phyloP scores from a whole-genome alignment of 2,329 filamentous ascomycete genomes.

The Neurospora sp. region DNA sequence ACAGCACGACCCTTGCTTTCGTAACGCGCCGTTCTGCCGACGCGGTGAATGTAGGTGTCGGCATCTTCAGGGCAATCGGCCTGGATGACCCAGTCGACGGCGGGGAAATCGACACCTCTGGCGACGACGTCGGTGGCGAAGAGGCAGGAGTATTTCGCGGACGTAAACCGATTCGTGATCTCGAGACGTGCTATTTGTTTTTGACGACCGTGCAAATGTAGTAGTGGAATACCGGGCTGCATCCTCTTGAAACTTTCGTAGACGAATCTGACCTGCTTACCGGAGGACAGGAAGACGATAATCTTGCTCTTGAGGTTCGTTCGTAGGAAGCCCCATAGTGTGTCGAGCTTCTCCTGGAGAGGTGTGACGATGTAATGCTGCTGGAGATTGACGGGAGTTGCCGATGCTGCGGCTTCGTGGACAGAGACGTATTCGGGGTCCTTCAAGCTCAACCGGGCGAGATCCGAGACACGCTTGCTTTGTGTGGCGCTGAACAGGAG shows the following conservation, averaged over 20 bases:
- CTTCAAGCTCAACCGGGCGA: slow-evolving; percentile 76
- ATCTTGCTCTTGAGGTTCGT: slow-evolving; percentile 89
- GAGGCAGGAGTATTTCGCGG: slow-evolving; percentile 73
- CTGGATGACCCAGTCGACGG: slow-evolving; percentile 98
- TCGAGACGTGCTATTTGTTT: slow-evolving; percentile 84
- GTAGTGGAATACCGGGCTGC: slow-evolving; percentile 83
- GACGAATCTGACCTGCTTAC: slow-evolving; percentile 92
- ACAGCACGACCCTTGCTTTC: slow-evolving; percentile 81
- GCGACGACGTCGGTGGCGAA: slow-evolving; percentile 96
- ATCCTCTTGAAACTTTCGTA: slow-evolving; percentile 89
- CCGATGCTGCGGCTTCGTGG: slow-evolving; percentile 68
- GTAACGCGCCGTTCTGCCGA: slow-evolving; percentile 89
- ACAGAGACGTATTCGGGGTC: slow-evolving; percentile 94
- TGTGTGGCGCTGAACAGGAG: slow-evolving; percentile 94
- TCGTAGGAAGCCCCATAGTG: slow-evolving; percentile 84
- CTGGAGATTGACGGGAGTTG: slow-evolving; percentile 75
- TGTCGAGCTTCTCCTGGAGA: slow-evolving; percentile 81
- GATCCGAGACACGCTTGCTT: slow-evolving; percentile 85
- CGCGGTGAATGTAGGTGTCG: slow-evolving; percentile 95
- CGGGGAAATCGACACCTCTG: slow-evolving; percentile 87
- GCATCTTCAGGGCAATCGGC: slow-evolving; percentile 94
- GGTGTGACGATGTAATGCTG: slow-evolving; percentile 88
- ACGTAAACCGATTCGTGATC: slow-evolving; percentile 73
- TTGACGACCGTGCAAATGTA: slow-evolving; percentile 89
- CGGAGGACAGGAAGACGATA: slow-evolving; percentile 87